phyloP scores from a whole-genome alignment of 2,329 filamentous ascomycete species.

The Fusarium haematococcum region DNA sequence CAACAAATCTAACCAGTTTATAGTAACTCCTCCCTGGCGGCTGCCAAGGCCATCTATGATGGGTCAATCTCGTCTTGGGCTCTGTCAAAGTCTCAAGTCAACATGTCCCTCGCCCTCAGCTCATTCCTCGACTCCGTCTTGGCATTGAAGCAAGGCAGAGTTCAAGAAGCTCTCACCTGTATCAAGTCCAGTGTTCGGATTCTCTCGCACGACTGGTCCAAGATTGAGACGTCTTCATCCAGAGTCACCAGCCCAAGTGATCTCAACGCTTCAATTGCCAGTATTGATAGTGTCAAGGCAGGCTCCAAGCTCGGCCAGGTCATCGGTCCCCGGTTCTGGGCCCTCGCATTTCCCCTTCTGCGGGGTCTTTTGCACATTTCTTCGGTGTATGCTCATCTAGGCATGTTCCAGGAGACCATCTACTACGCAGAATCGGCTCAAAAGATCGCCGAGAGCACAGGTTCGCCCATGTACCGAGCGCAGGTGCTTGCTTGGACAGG shows the following conservation, averaged over 20 bases:
- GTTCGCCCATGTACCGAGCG: conserved; percentile 69
- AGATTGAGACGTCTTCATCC: conserved; percentile 55
- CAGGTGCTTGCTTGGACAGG: conserved; percentile 67
- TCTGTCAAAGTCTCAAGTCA: conserved; percentile 49
- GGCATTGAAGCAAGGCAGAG: conserved; percentile 70
- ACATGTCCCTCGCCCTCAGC: conserved; percentile 46
- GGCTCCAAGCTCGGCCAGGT: conserved; percentile 36
- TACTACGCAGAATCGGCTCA: conserved; percentile 89
- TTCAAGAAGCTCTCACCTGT: conserved; percentile 67
- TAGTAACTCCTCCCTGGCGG: conserved; percentile 49
- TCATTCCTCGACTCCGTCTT: conserved; percentile 73
- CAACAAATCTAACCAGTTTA: conserved; percentile 14
- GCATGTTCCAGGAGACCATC: conserved; percentile 87
- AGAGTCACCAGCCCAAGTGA: conserved; percentile 38
- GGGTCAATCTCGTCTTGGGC: conserved; percentile 49
- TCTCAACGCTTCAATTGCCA: conserved; percentile 46
- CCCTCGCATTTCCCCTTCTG: conserved; percentile 79
- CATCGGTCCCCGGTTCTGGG: conserved; percentile 78
- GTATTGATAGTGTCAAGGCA: conserved; percentile 43
- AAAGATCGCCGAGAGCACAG: conserved; percentile 78
- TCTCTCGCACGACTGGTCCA: conserved; percentile 67
- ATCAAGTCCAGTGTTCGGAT: conserved; percentile 69
- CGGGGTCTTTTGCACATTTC: conserved; percentile 80
- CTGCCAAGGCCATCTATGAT: conserved; percentile 54
- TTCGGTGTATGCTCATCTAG: conserved; percentile 82